Percentiles rank a stretch among this genome's conserved stretches.
phyloP scores from a whole-genome alignment of 2,329 filamentous ascomycete genomes.

The Tricladium varicosporioides region DNA sequence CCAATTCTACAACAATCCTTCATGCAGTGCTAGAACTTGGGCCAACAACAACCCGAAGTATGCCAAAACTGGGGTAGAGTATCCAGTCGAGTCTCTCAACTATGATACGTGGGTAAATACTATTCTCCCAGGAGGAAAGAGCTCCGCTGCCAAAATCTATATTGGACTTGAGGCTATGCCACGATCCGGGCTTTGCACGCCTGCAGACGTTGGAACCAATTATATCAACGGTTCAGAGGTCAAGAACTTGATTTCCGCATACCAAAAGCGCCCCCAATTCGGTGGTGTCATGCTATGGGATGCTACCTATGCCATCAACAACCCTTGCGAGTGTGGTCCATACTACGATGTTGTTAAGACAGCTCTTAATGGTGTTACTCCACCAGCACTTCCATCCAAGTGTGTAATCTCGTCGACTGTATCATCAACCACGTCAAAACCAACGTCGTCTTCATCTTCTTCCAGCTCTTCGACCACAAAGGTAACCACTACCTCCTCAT shows the following conservation, averaged over 20 bases:
- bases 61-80: neutral
- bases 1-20: conserved; percentile 34
- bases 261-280: conserved; percentile 24
- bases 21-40: conserved; percentile 30
- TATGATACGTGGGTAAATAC: conserved; percentile 24
- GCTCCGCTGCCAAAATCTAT: conserved; percentile 29
- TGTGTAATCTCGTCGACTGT: conserved; percentile 9
- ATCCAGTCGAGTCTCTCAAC: conserved; percentile 19
- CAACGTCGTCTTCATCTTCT: neutral
- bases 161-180: conserved; percentile 30
- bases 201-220: conserved; percentile 12
- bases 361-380: conserved; percentile 16
- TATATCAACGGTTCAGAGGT: conserved; percentile 27
- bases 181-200: conserved; percentile 1
- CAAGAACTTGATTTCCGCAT: conserved; percentile 23
- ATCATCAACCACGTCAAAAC: conserved; percentile 3
- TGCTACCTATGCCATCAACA: conserved; percentile 24
- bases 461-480: neutral
- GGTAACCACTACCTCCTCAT: neutral
- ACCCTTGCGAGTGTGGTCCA: conserved; percentile 12
- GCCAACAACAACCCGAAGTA: conserved; percentile 18
- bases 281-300: conserved; percentile 37
- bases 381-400: neutral
- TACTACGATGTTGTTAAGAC: conserved; percentile 23
- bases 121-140: conserved; percentile 19